Base-by-base conservation (phyloP, 2,329 filamentous ascomycete species). In the Sphaerulina populicola region DNA sequence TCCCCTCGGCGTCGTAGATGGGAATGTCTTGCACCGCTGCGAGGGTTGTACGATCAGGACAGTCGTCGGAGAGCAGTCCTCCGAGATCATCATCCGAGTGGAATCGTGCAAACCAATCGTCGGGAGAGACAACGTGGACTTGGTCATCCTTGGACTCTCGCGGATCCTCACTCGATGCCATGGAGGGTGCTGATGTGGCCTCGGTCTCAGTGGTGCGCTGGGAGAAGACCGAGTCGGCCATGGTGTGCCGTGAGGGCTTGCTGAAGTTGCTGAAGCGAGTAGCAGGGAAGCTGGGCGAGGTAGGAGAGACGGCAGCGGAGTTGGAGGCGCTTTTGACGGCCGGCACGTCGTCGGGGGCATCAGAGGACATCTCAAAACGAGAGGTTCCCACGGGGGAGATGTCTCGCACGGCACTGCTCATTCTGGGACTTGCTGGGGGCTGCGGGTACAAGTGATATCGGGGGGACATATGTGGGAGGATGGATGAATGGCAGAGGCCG, bases 1-100 rank as follows among this genome's bases (percentile, higher is more conserved):
- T 80, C 50, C 82, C 81, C 51, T 82, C 67, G 35, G 72, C 72
- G 66, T 86, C 83, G 39, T 85, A 74, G 11, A 88, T 58, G 31
- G 63, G 65, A n/a, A 69, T 60, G 23, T 67, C 61, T 35, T 64
- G 60, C 6, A 64, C 64, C 8, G 60, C 60, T 30, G 61, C 62
- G 8, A 69, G 59, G 15, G 62, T 64, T 8, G 57, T 62, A 38
- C 62, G 60, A 44, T 68, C 63, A 2, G 66, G 68, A 18, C 61
- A 62, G 21, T 64, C 60, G 51, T 69, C 67, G 5, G 60, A 61
- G 11, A 60, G 39, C 36, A 52, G 29, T n/a, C 53, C 51, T 40
- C 61, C 54, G 15, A 65, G 52, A 38, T 64, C 62, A 4, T 60
- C 60, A 31, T 63, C 60, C 29, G 60, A 61, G 37, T 61, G 63